Conservation (phyloP, 148 eudicot species). For the Amaranthus palmeri region DNA sequence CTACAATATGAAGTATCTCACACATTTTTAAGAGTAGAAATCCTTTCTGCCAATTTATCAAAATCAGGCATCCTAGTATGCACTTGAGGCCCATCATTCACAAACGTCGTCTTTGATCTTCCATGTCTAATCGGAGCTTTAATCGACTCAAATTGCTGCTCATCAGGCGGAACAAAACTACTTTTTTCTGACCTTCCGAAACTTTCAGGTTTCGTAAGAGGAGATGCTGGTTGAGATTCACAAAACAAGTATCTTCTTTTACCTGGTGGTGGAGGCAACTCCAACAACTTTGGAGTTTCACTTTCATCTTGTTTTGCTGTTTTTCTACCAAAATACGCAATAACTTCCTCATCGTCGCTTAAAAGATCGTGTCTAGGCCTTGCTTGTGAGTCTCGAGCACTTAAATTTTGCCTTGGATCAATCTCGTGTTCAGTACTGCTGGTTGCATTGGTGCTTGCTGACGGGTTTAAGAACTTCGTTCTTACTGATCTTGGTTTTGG, state of each 20-base stretch:
- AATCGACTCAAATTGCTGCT: constrained; percentile 11
- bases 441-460: constrained; percentile 20
- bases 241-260: constrained; percentile 29
- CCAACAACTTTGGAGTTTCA: constrained; percentile 11
- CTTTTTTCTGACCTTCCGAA: constrained; percentile 10
- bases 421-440: constrained; percentile 16
- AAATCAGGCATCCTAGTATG: constrained; percentile 62
- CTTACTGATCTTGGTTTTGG: constrained; percentile 62
- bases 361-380: neutral
- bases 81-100: constrained; percentile 22
- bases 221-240: constrained; percentile 16
- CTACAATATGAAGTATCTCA: neutral
- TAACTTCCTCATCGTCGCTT: constrained; percentile 15
- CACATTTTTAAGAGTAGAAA: constrained; percentile 34
- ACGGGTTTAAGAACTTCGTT: constrained; percentile 33
- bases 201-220: constrained; percentile 10
- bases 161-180: constrained; percentile 17
- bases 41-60: constrained; percentile 54
- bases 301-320: constrained; percentile 12
- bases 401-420: constrained; percentile 16
- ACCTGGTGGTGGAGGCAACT: constrained; percentile 38
- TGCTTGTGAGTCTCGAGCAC: constrained; percentile 20
- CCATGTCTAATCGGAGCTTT: constrained; percentile 21
- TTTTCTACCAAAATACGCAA: constrained; percentile 1
- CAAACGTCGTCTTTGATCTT: constrained; percentile 22